phyloP scores from a whole-genome alignment of 2,329 filamentous ascomycete genomes.

The Fusarium virguliforme region DNA sequence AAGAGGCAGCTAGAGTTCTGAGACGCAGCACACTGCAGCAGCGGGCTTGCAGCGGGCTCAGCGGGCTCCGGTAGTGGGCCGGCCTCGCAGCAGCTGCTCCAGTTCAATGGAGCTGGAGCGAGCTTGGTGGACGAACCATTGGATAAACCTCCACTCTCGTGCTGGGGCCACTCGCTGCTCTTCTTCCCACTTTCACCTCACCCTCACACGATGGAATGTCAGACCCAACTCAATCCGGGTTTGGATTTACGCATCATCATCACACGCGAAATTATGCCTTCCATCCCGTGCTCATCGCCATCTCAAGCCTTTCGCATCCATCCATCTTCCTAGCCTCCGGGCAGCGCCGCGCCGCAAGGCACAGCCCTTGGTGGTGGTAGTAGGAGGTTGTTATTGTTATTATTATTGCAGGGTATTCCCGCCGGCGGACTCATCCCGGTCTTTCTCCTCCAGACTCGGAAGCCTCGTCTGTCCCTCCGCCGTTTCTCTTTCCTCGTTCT shows the following conservation, averaged over 20 bases:
- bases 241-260: conserved; percentile 34
- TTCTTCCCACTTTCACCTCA: conserved; percentile 26
- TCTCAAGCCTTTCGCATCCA: conserved; percentile 19
- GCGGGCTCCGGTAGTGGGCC: conserved; percentile 5
- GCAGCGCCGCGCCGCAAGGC: background rate
- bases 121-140: conserved; percentile 2
- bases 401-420: conserved; percentile 27
- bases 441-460: conserved; percentile 37
- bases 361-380: background rate
- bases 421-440: conserved; percentile 30
- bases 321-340: background rate
- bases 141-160: conserved; percentile 3
- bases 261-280: conserved; percentile 28
- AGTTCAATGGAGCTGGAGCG: background rate
- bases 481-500: conserved; percentile 10
- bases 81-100: background rate
- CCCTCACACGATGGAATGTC: conserved; percentile 34
- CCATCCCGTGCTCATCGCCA: conserved; percentile 32
- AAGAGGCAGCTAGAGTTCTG: conserved; percentile 9
- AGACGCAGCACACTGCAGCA: conserved; percentile 15
- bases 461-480: conserved; percentile 22
- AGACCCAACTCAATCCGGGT: conserved; percentile 41
- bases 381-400: conserved; percentile 7
- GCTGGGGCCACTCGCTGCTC: conserved; percentile 8
- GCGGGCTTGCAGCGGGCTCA: conserved; percentile 16